Base-by-base conservation (phyloP, 257 asterid genomes). In the Nicotiana sylvestris region DNA sequence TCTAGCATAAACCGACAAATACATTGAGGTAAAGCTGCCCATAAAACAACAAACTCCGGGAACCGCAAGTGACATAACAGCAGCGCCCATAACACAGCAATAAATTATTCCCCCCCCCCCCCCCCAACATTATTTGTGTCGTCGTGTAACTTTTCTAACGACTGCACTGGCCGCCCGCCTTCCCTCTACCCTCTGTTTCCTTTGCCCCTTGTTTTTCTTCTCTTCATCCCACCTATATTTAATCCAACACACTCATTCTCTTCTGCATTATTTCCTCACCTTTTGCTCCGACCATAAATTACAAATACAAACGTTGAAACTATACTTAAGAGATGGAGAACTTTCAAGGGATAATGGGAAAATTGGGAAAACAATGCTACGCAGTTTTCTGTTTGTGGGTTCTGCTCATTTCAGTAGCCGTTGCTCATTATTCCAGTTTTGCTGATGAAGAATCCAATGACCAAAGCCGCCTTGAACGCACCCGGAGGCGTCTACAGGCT, bases 381-480 rank as follows among this genome's bases (percentile, higher is more conserved):
- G 89, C 91, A 10, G 56, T 86, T 80, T 84, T 90, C n/a, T 90
- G 92, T 78, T 83, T 90, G 66, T 85, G 89, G 1, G 90, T 88
- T 43, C 30, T 91, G n/a, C 81, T 91, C 2, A 57, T 90, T 30
- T 70, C 88, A 5, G 80, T 82, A 29, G 84, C 32, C 25, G 39
- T 91, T 9, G 86, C 90, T 70, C 89, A 85, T 37, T n/a, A 21
- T 3, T 80, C 55, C 5, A 69, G 1, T 5, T 16, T 66, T 77
- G 16, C 49, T 9, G 66, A 57, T 17, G 84, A 83, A 56, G 88
- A 79, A 32, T 67, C 35, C 1, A 29, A 60, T 12, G 61, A 62
- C 15, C 65, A 12, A 9, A 27, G 32, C 81, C 43, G 82, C 77
- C 84, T 69, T 15, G 83, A 65, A 13, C 37, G 10, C 5, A 74